Evolutionary conservation across 306 rosid species (phyloP).

Genomic region (Benincasa hispida): DNA sequence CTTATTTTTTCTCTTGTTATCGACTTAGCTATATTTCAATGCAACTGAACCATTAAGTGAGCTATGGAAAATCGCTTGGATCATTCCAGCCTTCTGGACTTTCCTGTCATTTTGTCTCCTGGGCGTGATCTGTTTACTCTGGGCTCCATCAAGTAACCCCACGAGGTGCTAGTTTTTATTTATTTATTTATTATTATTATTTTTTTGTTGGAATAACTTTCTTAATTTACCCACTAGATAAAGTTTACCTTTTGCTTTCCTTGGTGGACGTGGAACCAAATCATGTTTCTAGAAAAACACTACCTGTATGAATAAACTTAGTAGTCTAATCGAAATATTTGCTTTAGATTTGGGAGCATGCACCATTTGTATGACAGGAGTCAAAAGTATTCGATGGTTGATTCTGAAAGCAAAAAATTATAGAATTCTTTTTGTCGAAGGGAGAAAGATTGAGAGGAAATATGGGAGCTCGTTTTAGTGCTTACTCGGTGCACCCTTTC

Average conservation of each 20-base stretch:
- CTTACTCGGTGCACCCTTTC: not conserved
- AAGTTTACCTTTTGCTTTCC: not conserved
- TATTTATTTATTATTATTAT: not conserved
- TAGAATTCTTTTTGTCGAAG: not conserved
- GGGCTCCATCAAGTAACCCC: slow-evolving; percentile 95
- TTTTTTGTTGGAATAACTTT: not conserved
- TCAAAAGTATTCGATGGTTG: not conserved
- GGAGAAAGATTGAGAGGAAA: not conserved
- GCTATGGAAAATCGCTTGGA: slow-evolving; percentile 93
- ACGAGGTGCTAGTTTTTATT: slow-evolving; percentile 40
- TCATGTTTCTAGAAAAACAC: too few species aligned
- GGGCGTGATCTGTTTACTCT: slow-evolving; percentile 63
- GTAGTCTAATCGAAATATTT: not conserved
- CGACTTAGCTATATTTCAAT: slow-evolving; percentile 74
- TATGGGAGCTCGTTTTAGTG: not conserved
- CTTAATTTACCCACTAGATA: not conserved
- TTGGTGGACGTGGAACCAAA: too few species aligned
- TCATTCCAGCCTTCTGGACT: slow-evolving; percentile 86
- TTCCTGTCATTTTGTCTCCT: slow-evolving; percentile 62
- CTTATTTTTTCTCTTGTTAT: slow-evolving; percentile 7
- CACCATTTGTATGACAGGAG: not conserved
- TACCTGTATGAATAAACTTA: not conserved
- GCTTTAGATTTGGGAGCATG: not conserved
- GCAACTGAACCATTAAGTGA: slow-evolving; percentile 87
- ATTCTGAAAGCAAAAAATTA: not conserved